Conservation (phyloP, 106 monocot genomes). For the Cymbidium sinense region DNA sequence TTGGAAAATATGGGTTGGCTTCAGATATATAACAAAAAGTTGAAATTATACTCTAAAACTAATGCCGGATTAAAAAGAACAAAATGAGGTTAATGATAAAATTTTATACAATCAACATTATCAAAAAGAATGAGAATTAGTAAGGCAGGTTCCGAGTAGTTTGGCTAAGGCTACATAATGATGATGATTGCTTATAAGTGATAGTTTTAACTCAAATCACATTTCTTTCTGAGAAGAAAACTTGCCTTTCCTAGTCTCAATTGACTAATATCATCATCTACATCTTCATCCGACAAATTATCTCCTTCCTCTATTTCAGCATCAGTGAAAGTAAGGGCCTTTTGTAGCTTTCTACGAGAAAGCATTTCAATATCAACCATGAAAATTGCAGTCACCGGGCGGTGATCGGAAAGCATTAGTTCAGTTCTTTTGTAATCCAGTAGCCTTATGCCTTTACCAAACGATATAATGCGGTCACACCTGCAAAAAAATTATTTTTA, state of each 20-base stretch:
- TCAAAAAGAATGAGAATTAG: neutral
- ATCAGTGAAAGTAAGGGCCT: conserved; percentile 71
- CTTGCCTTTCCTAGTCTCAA: conserved; percentile 11
- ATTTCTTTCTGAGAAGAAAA: neutral
- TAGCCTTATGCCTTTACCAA: conserved; percentile 63
- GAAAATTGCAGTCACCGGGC: conserved; percentile 62
- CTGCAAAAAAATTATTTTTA: conserved; percentile 16
- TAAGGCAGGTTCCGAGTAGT: neutral
- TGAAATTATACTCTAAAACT: no score
- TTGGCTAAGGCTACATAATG: neutral
- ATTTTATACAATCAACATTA: neutral
- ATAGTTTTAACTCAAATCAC: neutral
- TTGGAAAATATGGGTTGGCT: no score
- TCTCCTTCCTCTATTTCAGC: conserved; percentile 52
- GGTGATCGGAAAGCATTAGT: conserved; percentile 65
- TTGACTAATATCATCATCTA: conserved; percentile 6
- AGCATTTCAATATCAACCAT: conserved; percentile 75
- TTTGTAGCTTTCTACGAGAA: conserved; percentile 62
- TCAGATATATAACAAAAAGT: no score
- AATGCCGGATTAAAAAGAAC: no score
- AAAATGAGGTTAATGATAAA: neutral
- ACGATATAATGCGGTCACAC: conserved; percentile 76
- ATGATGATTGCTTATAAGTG: neutral
- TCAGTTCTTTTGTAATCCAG: conserved; percentile 51
- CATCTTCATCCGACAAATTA: conserved; percentile 27